Evolutionary conservation across 176 grass and related monocot species (phyloP).

Genomic region (Carex parvula): DNA sequence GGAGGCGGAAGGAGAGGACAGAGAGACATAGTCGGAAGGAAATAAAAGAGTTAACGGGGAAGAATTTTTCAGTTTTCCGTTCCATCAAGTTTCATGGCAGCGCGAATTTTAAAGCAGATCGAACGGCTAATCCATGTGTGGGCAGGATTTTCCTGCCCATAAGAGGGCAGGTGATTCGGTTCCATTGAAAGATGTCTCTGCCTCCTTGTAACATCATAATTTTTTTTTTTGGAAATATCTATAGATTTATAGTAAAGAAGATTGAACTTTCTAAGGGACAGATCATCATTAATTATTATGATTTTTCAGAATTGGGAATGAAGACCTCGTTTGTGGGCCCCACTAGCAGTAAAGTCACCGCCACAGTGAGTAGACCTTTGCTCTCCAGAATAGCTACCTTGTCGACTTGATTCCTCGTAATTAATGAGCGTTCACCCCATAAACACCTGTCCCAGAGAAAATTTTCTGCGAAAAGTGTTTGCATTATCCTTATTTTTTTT

Average conservation of each 20-base stretch:
- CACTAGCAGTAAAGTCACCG: background rate
- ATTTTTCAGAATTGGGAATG: background rate
- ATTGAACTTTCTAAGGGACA: background rate
- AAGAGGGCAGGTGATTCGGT: too few relatives aligned
- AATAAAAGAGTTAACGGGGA: too few relatives aligned
- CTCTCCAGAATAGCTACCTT: background rate
- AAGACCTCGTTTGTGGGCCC: background rate
- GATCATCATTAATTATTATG: background rate
- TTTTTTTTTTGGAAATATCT: background rate
- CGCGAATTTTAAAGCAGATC: too few relatives aligned
- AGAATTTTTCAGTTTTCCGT: too few relatives aligned
- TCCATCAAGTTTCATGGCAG: too few relatives aligned
- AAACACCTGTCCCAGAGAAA: background rate
- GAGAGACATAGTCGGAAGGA: too few relatives aligned
- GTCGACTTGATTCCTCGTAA: conserved; percentile 23
- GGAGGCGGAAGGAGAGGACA: too few relatives aligned
- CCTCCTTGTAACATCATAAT: background rate
- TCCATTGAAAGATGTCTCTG: background rate
- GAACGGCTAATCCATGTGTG: too few relatives aligned
- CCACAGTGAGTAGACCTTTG: background rate
- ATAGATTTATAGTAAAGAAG: background rate
- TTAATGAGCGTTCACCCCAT: background rate
- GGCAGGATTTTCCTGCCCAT: too few relatives aligned
- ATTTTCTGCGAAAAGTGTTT: background rate
- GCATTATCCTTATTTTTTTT: background rate